Conservation (phyloP, 208 protist species). For the Wallacemonas sp. region DNA sequence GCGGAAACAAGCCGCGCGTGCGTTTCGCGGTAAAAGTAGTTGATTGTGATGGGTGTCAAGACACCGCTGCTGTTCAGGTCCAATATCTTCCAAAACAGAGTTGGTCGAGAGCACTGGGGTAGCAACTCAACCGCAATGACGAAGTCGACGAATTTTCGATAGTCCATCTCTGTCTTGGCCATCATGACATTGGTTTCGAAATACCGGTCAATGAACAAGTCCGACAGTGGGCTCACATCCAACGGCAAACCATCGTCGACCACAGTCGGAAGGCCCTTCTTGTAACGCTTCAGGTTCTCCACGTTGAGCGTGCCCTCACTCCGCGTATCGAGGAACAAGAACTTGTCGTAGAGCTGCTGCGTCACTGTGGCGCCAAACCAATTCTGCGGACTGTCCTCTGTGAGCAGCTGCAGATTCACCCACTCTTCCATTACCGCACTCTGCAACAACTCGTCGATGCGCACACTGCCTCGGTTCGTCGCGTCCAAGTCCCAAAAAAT, state of each 20-base stretch:
- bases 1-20: constrained; percentile 72
- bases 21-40: constrained; percentile 89
- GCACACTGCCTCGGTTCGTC: constrained; percentile 63
- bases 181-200: constrained; percentile 91
- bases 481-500: constrained; percentile 90
- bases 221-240: constrained; percentile 72
- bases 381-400: constrained; percentile 72
- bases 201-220: constrained; percentile 88
- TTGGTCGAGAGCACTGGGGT: constrained; percentile 68
- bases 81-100: constrained; percentile 90
- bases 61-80: constrained; percentile 73
- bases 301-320: constrained; percentile 83
- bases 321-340: constrained; percentile 78
- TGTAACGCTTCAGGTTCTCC: constrained; percentile 76
- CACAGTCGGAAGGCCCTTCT: constrained; percentile 85
- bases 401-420: constrained; percentile 81
- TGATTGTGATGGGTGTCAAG: constrained; percentile 73
- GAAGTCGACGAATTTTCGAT: constrained; percentile 93
- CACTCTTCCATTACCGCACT: constrained; percentile 88
- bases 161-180: constrained; percentile 87
- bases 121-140: constrained; percentile 87
- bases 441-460: constrained; percentile 76
- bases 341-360: constrained; percentile 86
- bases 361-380: constrained; percentile 79
- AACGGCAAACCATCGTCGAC: constrained; percentile 74